These are phyloP conservation scores for Otatea glauca DNA, from an alignment of 176 grass and related monocot species.

Conservation along the genomic window DNA sequence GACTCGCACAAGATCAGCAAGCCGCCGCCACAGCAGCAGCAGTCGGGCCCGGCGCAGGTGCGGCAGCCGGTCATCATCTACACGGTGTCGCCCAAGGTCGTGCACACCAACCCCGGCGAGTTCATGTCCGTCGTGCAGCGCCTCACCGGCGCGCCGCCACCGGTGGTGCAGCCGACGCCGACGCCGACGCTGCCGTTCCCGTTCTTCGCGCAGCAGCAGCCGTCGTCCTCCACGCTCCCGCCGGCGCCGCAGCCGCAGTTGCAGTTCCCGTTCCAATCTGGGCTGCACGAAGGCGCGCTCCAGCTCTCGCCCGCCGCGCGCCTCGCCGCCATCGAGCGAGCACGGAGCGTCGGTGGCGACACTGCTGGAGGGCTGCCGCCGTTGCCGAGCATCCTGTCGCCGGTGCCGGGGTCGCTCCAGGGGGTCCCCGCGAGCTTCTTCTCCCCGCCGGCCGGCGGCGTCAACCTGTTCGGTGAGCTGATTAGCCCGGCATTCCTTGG, in stretches of 20 bases:
- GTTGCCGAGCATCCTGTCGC: conserved; percentile 46
- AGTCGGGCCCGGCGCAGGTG: neutral
- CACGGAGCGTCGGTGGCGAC: neutral
- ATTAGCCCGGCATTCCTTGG: conserved; percentile 48
- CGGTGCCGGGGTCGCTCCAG: conserved; percentile 37
- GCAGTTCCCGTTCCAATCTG: conserved; percentile 17
- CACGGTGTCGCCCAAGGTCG: conserved; percentile 62
- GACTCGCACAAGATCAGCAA: conserved; percentile 58
- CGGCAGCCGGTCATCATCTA: conserved; percentile 68
- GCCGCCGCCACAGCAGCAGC: conserved; percentile 3
- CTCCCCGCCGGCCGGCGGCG: conserved; percentile 31
- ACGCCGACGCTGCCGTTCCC: neutral
- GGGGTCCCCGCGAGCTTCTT: conserved; percentile 43
- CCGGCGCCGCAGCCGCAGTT: neutral
- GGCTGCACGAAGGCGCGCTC: neutral
- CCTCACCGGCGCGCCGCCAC: conserved; percentile 49
- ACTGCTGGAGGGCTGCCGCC: neutral
- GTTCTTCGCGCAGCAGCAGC: neutral
- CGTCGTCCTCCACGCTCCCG: conserved; percentile 6
- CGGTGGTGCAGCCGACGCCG: neutral
- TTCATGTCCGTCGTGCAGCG: conserved; percentile 81
- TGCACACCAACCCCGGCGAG: conserved; percentile 54
- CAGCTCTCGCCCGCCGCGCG: conserved; percentile 41
- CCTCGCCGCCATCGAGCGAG: conserved; percentile 40
- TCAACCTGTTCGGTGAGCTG: conserved; percentile 42